phyloP scores from a whole-genome alignment of 805 yeast genomes.

The Teunomyces atbi region DNA sequence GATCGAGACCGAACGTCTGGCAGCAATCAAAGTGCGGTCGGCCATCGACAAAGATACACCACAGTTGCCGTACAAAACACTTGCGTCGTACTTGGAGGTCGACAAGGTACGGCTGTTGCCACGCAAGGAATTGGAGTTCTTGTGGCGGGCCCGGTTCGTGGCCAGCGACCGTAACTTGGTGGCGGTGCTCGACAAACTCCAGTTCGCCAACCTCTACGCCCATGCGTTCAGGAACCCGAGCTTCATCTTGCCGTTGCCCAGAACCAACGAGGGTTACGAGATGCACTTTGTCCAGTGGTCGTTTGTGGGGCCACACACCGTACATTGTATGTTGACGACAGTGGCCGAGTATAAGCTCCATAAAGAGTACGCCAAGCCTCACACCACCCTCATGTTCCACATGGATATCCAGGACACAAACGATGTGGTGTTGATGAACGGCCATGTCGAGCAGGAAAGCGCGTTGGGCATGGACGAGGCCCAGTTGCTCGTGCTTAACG shows the following conservation, averaged over 20 bases:
- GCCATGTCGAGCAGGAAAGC: constrained; percentile 71
- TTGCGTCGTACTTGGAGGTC: constrained; percentile 67
- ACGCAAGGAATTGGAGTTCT: constrained; percentile 62
- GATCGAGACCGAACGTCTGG: constrained; percentile 19
- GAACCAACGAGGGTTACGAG: constrained; percentile 59
- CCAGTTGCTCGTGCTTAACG: constrained; percentile 68
- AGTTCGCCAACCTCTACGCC: constrained; percentile 61
- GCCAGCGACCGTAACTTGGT: constrained; percentile 56
- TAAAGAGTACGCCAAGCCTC: constrained; percentile 90
- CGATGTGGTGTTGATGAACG: constrained; percentile 78
- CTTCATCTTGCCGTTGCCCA: constrained; percentile 89
- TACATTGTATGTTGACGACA: constrained; percentile 88
- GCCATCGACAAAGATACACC: constrained; percentile 37
- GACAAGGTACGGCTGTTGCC: constrained; percentile 61
- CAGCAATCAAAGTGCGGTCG: constrained; percentile 31
- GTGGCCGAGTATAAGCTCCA: constrained; percentile 90
- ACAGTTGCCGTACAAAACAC: constrained; percentile 61
- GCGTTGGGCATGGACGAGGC: constrained; percentile 71
- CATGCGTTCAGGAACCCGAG: constrained; percentile 74
- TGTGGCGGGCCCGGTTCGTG: constrained; percentile 89
- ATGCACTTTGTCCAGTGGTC: constrained; percentile 94
- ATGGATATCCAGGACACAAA: constrained; percentile 64
- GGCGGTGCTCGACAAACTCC: constrained; percentile 58
- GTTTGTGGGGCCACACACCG: constrained; percentile 77
- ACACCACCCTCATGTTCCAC: constrained; percentile 87